Conservation (phyloP, 2,329 filamentous ascomycete genomes). For the Apiospora marii region DNA sequence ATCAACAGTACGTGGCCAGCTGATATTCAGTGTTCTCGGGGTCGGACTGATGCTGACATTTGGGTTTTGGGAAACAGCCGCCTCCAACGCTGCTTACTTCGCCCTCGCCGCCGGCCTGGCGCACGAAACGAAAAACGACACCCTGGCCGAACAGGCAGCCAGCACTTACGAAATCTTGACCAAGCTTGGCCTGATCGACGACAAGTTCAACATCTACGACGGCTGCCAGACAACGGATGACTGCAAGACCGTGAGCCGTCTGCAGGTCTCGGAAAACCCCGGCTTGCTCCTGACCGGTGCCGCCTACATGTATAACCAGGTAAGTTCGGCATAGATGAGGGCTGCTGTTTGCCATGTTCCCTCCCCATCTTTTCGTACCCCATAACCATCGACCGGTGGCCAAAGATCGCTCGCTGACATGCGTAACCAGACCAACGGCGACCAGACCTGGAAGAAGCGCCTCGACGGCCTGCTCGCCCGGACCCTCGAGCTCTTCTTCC, state of each 20-base stretch:
- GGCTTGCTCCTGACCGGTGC: conserved; percentile 55
- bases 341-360: too few species aligned
- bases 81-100: conserved; percentile 57
- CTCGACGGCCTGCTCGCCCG: conserved; percentile 55
- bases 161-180: conserved; percentile 63
- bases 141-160: conserved; percentile 57
- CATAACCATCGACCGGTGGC: background rate
- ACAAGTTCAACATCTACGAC: conserved; percentile 55
- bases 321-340: conserved; percentile 30
- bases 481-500: conserved; percentile 54
- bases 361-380: background rate
- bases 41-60: conserved; percentile 10
- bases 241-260: conserved; percentile 53
- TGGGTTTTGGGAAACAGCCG: conserved; percentile 36
- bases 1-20: conserved; percentile 45
- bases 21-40: background rate
- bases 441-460: conserved; percentile 53
- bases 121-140: conserved; percentile 68
- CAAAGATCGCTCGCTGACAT: too few species aligned
- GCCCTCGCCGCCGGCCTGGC: conserved; percentile 65
- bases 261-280: conserved; percentile 61
- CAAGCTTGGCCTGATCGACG: conserved; percentile 52
- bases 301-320: conserved; percentile 53
- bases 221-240: conserved; percentile 50
- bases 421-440: conserved; percentile 34